These are phyloP conservation scores for Balansia obtecta DNA, from an alignment of 2,329 filamentous ascomycete genomes.

Conservation along the genomic window DNA sequence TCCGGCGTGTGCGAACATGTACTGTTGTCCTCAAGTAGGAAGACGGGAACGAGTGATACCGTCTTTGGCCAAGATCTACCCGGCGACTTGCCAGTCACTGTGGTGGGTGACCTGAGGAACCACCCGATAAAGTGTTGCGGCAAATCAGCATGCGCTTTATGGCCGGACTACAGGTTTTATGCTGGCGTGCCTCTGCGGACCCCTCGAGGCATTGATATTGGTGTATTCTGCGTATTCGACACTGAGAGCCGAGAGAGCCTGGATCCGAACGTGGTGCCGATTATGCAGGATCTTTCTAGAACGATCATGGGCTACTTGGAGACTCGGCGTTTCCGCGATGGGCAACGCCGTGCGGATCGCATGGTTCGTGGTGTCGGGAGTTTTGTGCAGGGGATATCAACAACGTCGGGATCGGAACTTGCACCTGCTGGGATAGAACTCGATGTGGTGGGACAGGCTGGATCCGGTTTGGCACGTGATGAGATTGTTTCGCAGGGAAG, in stretches of 20 bases:
- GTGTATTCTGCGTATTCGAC: slow-evolving; percentile 23
- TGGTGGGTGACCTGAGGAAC: slow-evolving; percentile 21
- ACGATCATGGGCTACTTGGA: slow-evolving; percentile 26
- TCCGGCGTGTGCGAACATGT: slow-evolving; percentile 18
- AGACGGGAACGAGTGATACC: background rate
- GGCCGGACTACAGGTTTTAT: slow-evolving; percentile 22
- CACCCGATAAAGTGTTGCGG: slow-evolving; percentile 17
- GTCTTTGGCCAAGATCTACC: background rate
- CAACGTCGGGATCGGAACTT: slow-evolving; percentile 15
- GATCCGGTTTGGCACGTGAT: background rate
- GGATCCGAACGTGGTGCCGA: slow-evolving; percentile 13
- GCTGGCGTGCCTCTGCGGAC: slow-evolving; percentile 29
- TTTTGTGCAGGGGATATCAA: slow-evolving; percentile 23
- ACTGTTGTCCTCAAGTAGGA: slow-evolving; percentile 6
- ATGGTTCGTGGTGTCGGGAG: slow-evolving; percentile 25
- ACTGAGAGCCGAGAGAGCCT: slow-evolving; percentile 8
- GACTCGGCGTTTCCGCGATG: slow-evolving; percentile 13
- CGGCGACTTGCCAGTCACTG: slow-evolving; percentile 17
- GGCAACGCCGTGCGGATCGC: slow-evolving; percentile 19
- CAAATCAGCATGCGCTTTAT: slow-evolving; percentile 12
- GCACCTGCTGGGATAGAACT: background rate
- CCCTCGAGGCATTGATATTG: slow-evolving; percentile 28
- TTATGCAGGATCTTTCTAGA: slow-evolving; percentile 16
- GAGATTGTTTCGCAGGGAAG: background rate
- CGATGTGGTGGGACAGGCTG: background rate